These are phyloP conservation scores for Kodamaea leandrae DNA, from an alignment of 805 yeast genomes.

Conservation along the genomic window DNA sequence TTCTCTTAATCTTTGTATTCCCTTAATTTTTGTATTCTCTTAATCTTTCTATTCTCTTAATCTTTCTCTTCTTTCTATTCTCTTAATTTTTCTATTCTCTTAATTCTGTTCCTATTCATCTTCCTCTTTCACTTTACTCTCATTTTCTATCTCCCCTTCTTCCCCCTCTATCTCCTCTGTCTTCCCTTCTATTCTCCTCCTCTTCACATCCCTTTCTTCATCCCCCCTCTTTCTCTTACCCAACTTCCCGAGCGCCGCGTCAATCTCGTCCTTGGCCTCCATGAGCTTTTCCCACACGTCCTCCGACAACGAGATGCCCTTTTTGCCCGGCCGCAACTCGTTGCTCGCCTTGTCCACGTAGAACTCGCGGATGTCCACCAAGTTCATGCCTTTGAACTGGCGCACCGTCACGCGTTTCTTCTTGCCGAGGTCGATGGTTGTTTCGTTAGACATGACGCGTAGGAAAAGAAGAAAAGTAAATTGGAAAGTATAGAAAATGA, in stretches of 20 bases:
- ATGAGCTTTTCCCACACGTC: conserved; percentile 53
- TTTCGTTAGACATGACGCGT: no score
- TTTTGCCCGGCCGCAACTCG: conserved; percentile 75
- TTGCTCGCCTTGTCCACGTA: conserved; percentile 52
- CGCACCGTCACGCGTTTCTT: conserved; percentile 71
- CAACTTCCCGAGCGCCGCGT: conserved; percentile 47
- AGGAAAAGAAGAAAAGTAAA: no score
- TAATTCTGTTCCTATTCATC: background rate
- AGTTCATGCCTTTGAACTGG: conserved; percentile 59
- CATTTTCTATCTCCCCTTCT: conserved; percentile 21
- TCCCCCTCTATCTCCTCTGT: conserved; percentile 18
- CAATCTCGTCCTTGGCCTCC: conserved; percentile 45
- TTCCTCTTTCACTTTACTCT: conserved; percentile 6
- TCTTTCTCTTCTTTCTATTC: no score
- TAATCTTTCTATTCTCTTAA: no score
- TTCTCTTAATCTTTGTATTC: no score
- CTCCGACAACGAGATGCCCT: conserved; percentile 62
- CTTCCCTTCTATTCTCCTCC: conserved; percentile 12
- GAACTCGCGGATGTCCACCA: conserved; percentile 84
- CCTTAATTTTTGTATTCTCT: no score
- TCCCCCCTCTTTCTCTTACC: conserved; percentile 19
- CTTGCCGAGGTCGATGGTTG: conserved; percentile 29
- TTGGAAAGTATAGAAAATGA: no score
- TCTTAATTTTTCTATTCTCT: no score
- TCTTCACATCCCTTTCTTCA: conserved; percentile 9